Conservation (phyloP, 768 basidiomycete genomes). For the Agrocybe pediades region DNA sequence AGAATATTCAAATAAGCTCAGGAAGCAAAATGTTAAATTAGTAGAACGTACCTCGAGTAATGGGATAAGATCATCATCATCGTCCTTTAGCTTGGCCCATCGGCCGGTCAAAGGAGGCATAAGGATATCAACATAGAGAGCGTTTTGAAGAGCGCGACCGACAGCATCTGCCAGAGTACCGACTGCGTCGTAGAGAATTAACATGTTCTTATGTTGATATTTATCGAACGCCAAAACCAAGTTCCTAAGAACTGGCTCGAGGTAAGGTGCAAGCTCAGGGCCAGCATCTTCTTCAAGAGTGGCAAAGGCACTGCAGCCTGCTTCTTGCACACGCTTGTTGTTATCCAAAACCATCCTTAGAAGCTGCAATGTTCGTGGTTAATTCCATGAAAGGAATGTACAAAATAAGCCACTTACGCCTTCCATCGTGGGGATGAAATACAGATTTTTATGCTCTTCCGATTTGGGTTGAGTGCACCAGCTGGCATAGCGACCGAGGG, state of each 20-base stretch:
- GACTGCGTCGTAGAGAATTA: constrained; percentile 98
- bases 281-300: constrained; percentile 99
- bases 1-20: constrained; percentile 2
- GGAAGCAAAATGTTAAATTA: background rate
- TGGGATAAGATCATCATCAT: constrained; percentile 92
- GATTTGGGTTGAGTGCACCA: constrained; percentile 90
- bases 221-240: constrained; percentile 96
- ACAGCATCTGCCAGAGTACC: constrained; percentile 98
- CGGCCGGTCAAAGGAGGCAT: constrained; percentile 93
- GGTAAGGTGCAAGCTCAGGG: constrained; percentile 83
- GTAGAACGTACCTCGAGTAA: constrained; percentile 80
- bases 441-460: constrained; percentile 85
- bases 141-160: constrained; percentile 82
- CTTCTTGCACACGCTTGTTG: constrained; percentile 99
- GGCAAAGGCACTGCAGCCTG: constrained; percentile 97
- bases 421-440: constrained; percentile 98
- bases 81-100: constrained; percentile 90
- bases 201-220: constrained; percentile 99
- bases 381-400: background rate
- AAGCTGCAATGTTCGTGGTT: constrained; percentile 53
- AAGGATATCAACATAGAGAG: constrained; percentile 87
- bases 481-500: constrained; percentile 95
- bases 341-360: constrained; percentile 97
- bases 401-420: constrained; percentile 56
- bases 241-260: constrained; percentile 93